These are phyloP conservation scores for Hymenoscyphus fraxineus DNA, from an alignment of 2,329 filamentous ascomycete genomes.

Conservation along the genomic window DNA sequence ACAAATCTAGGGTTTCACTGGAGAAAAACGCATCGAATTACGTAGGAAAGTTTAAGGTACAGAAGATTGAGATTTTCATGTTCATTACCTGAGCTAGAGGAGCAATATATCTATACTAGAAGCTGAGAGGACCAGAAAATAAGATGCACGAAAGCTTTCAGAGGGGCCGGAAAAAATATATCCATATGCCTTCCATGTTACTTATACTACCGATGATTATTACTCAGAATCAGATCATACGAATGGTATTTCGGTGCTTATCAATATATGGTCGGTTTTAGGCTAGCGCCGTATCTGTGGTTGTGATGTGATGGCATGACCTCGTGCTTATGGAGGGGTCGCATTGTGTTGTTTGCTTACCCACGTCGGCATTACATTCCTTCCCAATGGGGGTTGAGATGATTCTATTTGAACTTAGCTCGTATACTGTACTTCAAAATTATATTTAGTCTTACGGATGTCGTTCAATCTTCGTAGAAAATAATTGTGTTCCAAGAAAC, in stretches of 20 bases:
- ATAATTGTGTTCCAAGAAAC: neutral
- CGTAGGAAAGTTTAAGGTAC: too few species aligned
- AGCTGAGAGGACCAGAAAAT: too few species aligned
- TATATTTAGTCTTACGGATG: neutral
- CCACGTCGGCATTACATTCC: neutral
- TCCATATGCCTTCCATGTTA: too few species aligned
- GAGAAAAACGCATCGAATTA: too few species aligned
- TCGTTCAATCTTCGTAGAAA: neutral
- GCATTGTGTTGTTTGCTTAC: neutral
- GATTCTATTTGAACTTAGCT: neutral
- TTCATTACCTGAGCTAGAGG: too few species aligned
- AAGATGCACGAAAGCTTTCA: too few species aligned
- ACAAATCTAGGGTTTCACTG: too few species aligned
- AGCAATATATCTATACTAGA: too few species aligned
- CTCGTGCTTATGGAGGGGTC: neutral
- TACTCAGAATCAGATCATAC: too few species aligned
- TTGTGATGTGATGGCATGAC: neutral
- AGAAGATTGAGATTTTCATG: too few species aligned
- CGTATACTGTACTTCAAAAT: neutral
- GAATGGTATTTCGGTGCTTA: neutral
- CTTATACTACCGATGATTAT: too few species aligned
- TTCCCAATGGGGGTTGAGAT: neutral
- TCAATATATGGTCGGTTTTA: neutral
- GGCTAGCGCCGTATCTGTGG: neutral
- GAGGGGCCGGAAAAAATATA: too few species aligned